Evolutionary conservation across 78 protist genomes (phyloP).

Genomic region (Cavenderia fasciculata): DNA sequence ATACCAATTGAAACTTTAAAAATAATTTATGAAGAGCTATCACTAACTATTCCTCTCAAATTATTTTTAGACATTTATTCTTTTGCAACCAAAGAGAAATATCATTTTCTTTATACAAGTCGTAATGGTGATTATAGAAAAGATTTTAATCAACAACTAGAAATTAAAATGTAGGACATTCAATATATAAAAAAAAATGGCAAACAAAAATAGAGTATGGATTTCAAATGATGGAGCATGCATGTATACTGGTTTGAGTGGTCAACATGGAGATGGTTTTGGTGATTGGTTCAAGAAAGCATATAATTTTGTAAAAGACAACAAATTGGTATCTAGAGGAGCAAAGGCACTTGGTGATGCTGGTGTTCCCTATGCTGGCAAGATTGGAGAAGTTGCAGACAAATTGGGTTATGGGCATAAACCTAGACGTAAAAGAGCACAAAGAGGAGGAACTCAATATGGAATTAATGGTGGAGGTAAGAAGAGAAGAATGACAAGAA

Average conservation of each 20-base stretch:
- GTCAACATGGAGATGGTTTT: constrained; percentile 8
- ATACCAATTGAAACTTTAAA: too few relatives aligned
- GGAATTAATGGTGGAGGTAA: constrained; percentile 9
- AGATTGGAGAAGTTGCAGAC: not conserved
- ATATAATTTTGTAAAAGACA: not conserved
- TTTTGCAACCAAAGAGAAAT: too few relatives aligned
- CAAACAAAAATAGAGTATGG: too few relatives aligned
- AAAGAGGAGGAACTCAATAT: constrained; percentile 1
- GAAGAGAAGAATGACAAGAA: not conserved
- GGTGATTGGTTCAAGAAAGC: constrained; percentile 3
- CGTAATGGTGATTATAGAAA: too few relatives aligned
- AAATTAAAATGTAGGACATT: too few relatives aligned
- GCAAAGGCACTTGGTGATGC: not conserved
- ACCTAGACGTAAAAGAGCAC: not conserved
- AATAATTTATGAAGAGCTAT: too few relatives aligned
- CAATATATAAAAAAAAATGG: too few relatives aligned
- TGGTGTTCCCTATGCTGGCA: constrained; percentile 3
- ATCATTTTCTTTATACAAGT: too few relatives aligned
- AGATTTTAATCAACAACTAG: too few relatives aligned
- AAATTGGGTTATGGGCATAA: not conserved
- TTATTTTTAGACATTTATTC: too few relatives aligned
- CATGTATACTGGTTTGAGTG: not conserved
- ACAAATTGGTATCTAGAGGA: not conserved
- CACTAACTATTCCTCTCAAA: too few relatives aligned
- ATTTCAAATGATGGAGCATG: too few relatives aligned